These are phyloP conservation scores for Perkinsus olseni DNA, from an alignment of 169 alveolate genomes.

Conservation along the genomic window DNA sequence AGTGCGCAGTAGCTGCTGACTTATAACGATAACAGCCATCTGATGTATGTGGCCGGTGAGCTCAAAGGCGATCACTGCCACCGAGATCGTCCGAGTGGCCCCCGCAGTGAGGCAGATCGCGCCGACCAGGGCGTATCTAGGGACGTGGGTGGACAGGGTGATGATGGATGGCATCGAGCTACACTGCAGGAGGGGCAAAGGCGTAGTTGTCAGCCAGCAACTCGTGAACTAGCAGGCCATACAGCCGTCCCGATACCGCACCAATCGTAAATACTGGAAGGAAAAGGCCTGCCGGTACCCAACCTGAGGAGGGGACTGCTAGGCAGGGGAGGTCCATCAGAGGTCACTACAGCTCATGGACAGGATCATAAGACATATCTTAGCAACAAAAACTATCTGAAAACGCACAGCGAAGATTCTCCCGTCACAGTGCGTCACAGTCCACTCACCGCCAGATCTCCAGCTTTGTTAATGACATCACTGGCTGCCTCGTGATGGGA, in stretches of 20 bases:
- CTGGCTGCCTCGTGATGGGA: not conserved
- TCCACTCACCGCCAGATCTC: not conserved
- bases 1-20: not conserved
- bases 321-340: not conserved
- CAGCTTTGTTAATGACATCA: not conserved
- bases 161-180: conserved; percentile 24
- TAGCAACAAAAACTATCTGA: not conserved
- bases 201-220: conserved; percentile 34
- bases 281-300: not conserved
- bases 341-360: not conserved
- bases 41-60: conserved; percentile 38
- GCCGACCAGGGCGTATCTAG: conserved; percentile 56
- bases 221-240: conserved; percentile 38
- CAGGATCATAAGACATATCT: not conserved
- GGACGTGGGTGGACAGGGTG: too few relatives aligned
- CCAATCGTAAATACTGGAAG: conserved; percentile 24
- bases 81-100: conserved; percentile 57
- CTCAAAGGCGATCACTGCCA: conserved; percentile 66
- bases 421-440: not conserved
- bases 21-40: not conserved
- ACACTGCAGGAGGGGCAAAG: conserved; percentile 43
- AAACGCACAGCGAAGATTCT: not conserved
- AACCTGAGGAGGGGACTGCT: not conserved
- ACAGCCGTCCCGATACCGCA: conserved; percentile 38
- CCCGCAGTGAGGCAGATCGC: conserved; percentile 61